These are phyloP conservation scores for Onygenales sp. DNA, from an alignment of 2,329 filamentous ascomycete genomes.

Conservation along the genomic window DNA sequence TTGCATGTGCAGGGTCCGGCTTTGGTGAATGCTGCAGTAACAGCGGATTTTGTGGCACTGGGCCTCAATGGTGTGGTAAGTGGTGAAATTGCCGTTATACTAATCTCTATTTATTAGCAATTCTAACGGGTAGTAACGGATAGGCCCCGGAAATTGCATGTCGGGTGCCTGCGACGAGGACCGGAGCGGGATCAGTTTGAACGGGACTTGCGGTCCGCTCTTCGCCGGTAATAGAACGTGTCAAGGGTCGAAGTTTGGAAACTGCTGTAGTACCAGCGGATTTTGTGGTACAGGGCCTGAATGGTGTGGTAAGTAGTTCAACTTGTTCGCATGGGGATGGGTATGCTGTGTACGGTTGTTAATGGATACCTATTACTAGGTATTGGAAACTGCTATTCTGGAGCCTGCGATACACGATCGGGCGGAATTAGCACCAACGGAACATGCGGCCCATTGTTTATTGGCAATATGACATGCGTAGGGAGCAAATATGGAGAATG, in stretches of 20 bases:
- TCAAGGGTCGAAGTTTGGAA: conserved; percentile 9
- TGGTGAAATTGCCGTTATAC: too few relatives aligned
- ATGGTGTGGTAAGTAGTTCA: conserved; percentile 10
- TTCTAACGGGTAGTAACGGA: too few relatives aligned
- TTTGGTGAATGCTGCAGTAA: background rate
- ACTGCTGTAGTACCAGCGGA: conserved; percentile 11
- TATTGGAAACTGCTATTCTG: conserved; percentile 3
- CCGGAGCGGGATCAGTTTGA: conserved; percentile 7
- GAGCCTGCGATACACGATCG: background rate
- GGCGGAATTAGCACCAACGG: conserved; percentile 1
- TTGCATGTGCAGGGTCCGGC: background rate
- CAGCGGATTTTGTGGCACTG: background rate
- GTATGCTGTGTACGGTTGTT: background rate
- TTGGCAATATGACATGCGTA: conserved; percentile 3
- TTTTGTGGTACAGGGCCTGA: conserved; percentile 10
- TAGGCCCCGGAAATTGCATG: background rate
- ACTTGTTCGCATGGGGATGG: background rate
- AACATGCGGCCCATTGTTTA: conserved; percentile 1
- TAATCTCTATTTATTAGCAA: too few relatives aligned
- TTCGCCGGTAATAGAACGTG: conserved; percentile 3
- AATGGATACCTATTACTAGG: background rate
- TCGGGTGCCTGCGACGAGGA: background rate
- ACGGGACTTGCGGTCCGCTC: conserved; percentile 7
- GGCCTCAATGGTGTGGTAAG: background rate
- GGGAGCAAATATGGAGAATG: conserved; percentile 8